Evolutionary conservation across 2,329 filamentous ascomycete genomes (phyloP).

Genomic region (Ophiostoma populinum): DNA sequence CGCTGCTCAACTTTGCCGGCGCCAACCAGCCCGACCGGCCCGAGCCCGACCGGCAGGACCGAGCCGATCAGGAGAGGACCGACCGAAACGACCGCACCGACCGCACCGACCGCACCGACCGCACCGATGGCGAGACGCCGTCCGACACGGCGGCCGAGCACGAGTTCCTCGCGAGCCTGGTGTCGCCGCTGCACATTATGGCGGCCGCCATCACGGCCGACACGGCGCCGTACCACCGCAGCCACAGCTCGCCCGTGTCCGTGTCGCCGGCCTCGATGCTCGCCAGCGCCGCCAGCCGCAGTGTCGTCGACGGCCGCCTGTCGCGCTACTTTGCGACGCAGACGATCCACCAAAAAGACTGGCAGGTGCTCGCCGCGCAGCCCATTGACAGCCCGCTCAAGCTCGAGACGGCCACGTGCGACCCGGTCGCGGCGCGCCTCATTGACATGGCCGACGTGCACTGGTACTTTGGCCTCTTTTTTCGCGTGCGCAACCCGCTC

Average conservation of each 20-base stretch:
- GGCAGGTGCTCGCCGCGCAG: constrained; percentile 12
- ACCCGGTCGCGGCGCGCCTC: constrained; percentile 12
- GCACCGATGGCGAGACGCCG: too few relatives aligned
- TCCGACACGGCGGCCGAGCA: constrained; percentile 1
- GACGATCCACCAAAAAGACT: constrained; percentile 12
- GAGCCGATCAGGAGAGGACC: too few relatives aligned
- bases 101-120: too few relatives aligned
- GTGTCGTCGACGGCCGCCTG: constrained; percentile 10
- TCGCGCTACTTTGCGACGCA: constrained; percentile 11
- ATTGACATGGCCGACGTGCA: constrained; percentile 12
- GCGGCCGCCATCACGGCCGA: constrained; percentile 11
- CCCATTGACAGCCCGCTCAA: constrained; percentile 12
- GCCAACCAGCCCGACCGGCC: constrained; percentile 3
- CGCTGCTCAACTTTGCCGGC: constrained; percentile 11
- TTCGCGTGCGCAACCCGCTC: constrained; percentile 13
- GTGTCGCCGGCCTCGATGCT: constrained; percentile 5
- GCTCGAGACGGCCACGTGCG: constrained; percentile 12
- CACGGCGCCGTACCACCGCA: constrained; percentile 8
- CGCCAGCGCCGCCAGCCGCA: constrained; percentile 1
- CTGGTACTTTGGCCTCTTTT: constrained; percentile 12
- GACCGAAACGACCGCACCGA: too few relatives aligned
- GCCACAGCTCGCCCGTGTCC: constrained; percentile 7
- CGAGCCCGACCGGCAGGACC: too few relatives aligned
- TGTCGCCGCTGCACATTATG: constrained; percentile 13
- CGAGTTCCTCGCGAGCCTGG: constrained; percentile 9